Percentiles rank a stretch among this genome's conserved stretches.
Evolutionary conservation across 176 grass and related monocot species (phyloP).

Genomic region (Aegilops speltoides): DNA sequence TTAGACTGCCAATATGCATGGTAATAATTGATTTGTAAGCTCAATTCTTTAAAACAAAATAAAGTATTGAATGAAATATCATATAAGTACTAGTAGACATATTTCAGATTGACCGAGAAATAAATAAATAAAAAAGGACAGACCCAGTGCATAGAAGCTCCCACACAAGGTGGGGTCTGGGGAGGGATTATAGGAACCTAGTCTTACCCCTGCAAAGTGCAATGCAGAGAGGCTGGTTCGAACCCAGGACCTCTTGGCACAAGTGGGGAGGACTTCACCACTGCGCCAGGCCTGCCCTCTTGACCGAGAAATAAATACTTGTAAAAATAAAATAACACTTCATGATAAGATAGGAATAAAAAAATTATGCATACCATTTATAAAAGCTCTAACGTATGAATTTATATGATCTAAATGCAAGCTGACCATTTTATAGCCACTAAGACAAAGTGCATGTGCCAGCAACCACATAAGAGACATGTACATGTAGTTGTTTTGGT

Average conservation of each 20-base stretch:
- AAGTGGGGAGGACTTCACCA: no score
- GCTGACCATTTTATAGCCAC: background rate
- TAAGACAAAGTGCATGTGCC: background rate
- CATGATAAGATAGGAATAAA: slow-evolving; percentile 13
- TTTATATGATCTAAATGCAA: background rate
- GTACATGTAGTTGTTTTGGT: background rate
- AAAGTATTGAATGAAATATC: slow-evolving; percentile 1
- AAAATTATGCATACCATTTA: background rate
- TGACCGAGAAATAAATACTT: background rate
- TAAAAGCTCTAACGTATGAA: background rate
- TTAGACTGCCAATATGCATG: background rate
- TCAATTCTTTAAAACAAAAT: background rate
- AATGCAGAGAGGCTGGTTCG: no score
- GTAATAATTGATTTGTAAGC: slow-evolving; percentile 4
- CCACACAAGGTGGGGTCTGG: no score
- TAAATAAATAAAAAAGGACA: background rate
- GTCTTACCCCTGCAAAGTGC: no score
- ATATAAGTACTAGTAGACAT: background rate
- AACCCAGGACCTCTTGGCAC: no score
- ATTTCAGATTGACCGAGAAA: background rate
- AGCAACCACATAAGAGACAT: background rate
- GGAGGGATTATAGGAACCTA: no score
- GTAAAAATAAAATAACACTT: background rate
- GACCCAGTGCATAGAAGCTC: no score
- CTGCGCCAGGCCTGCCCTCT: background rate